A percentile compares a stretch with the other conserved stretches of the same genome.
Evolutionary conservation across 192 early-diverging fungal genomes (phyloP).

Genomic region (Backusella morwellensis): DNA sequence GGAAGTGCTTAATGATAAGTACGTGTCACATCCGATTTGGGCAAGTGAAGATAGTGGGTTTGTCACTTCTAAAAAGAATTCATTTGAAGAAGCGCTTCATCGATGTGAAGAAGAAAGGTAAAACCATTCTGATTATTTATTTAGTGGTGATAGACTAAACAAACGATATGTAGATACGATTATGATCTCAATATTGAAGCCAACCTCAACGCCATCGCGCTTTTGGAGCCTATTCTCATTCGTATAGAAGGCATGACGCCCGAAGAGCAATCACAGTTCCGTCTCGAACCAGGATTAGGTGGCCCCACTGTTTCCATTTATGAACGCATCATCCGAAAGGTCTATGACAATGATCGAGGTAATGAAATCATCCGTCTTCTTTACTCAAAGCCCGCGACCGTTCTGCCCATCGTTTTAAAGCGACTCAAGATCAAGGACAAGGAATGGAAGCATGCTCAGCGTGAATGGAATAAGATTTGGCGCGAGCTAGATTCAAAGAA

Average conservation of each 20-base stretch:
- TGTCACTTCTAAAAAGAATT: constrained; percentile 86
- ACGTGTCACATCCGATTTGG: constrained; percentile 91
- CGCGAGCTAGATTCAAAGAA: constrained; percentile 90
- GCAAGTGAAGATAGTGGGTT: constrained; percentile 88
- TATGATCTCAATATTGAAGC: constrained; percentile 97
- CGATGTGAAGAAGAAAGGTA: constrained; percentile 93
- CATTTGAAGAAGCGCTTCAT: constrained; percentile 88
- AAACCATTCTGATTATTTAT: not conserved
- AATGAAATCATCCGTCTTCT: constrained; percentile 88
- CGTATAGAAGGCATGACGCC: constrained; percentile 73
- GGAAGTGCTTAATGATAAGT: constrained; percentile 95
- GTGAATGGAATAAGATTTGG: constrained; percentile 97
- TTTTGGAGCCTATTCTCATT: constrained; percentile 85
- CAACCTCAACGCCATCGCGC: constrained; percentile 82
- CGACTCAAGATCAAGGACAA: constrained; percentile 98
- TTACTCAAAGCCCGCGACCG: constrained; percentile 83
- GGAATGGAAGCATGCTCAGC: constrained; percentile 90
- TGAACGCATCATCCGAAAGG: constrained; percentile 85
- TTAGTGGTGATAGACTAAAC: too few relatives aligned
- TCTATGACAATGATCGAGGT: constrained; percentile 87
- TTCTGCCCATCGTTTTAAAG: constrained; percentile 91
- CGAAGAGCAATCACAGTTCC: constrained; percentile 75
- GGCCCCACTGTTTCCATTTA: constrained; percentile 86
- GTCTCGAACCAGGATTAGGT: constrained; percentile 72
- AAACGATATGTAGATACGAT: constrained; percentile 52